These are phyloP conservation scores for Crithidia fasciculata DNA, from an alignment of 208 protist species.

Conservation along the genomic window DNA sequence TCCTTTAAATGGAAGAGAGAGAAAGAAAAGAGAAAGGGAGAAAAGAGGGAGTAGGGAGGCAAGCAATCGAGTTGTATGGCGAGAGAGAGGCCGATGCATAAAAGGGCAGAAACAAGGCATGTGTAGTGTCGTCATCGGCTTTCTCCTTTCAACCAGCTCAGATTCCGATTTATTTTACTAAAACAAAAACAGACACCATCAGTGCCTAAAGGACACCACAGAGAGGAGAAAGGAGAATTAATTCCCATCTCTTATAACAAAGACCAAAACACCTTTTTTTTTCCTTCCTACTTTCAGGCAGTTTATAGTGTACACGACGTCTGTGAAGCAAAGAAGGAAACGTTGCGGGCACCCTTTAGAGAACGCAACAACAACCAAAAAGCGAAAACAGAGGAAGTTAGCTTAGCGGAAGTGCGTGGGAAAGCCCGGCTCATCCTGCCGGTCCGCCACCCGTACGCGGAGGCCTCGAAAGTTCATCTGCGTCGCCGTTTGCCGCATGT, in stretches of 20 bases:
- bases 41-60: not conserved
- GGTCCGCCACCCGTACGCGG: slow-evolving; percentile 73
- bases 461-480: slow-evolving; percentile 76
- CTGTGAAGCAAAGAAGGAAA: not conserved
- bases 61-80: too few species aligned
- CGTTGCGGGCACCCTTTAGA: too few species aligned
- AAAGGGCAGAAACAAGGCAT: not conserved
- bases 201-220: too few species aligned
- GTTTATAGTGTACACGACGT: slow-evolving; percentile 8
- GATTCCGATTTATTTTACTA: too few species aligned
- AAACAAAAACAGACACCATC: too few species aligned
- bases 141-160: not conserved
- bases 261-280: too few species aligned
- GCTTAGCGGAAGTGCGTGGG: slow-evolving; percentile 78
- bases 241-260: too few species aligned
- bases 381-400: too few species aligned
- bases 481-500: slow-evolving; percentile 35
- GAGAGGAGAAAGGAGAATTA: not conserved
- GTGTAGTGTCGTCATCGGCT: not conserved
- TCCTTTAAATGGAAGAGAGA: not conserved
- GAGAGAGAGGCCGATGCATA: too few species aligned
- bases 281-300: not conserved
- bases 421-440: slow-evolving; percentile 85
- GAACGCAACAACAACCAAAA: not conserved
- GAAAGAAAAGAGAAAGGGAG: not conserved